Evolutionary conservation across 805 yeast genomes (phyloP).

Genomic region (Cephaloascus albidus): DNA sequence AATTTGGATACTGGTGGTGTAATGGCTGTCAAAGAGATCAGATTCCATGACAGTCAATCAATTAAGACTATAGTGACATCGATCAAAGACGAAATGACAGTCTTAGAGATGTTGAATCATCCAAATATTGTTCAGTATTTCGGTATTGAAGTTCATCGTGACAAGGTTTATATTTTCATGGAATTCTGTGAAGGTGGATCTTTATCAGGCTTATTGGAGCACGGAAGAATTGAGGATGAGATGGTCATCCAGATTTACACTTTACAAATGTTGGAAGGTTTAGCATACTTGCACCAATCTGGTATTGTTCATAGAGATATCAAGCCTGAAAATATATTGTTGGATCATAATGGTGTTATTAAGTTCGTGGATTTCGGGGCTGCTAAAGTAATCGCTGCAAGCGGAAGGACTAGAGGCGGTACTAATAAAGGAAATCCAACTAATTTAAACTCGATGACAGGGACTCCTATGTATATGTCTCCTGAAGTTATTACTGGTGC

Average conservation of each 20-base stretch:
- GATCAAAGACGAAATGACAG: constrained; percentile 94
- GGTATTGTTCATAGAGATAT: constrained; percentile 97
- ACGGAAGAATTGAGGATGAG: constrained; percentile 94
- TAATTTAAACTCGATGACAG: constrained; percentile 51
- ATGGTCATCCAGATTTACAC: constrained; percentile 85
- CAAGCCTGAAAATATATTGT: constrained; percentile 86
- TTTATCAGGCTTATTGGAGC: constrained; percentile 71
- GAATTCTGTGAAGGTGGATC: constrained; percentile 97
- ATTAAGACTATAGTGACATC: constrained; percentile 78
- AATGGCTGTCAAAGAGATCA: constrained; percentile 94
- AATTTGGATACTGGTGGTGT: constrained; percentile 92
- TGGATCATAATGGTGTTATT: constrained; percentile 88
- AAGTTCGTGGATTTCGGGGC: constrained; percentile 98
- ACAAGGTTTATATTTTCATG: constrained; percentile 92
- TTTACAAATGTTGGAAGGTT: constrained; percentile 87
- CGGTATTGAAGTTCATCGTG: constrained; percentile 96
- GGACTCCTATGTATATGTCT: constrained; percentile 99
- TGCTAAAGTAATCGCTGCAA: constrained; percentile 76
- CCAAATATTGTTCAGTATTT: constrained; percentile 95
- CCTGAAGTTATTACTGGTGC: constrained; percentile 91
- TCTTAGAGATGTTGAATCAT: constrained; percentile 87
- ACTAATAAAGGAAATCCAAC: constrained; percentile 7
- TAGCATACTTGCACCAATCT: constrained; percentile 87
- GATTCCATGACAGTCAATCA: constrained; percentile 81
- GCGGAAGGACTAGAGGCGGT: constrained; percentile 32